Evolutionary conservation across 2,329 filamentous ascomycete genomes (phyloP), one percentile per base, ranked within the genome.

Genomic region (Sarocladiaceae sp.): DNA sequence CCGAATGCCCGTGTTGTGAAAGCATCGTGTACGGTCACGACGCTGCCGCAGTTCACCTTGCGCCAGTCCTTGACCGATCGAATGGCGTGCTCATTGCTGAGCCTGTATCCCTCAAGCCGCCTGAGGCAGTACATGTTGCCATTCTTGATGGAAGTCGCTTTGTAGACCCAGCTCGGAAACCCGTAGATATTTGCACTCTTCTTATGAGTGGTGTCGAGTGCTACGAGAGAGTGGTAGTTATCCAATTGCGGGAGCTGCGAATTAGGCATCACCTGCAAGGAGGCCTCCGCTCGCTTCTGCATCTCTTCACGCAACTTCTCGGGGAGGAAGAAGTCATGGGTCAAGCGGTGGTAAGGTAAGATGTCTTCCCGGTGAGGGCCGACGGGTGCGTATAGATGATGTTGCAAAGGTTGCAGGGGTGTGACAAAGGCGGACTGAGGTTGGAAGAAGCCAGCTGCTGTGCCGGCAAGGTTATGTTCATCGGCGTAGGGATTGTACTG

Each of bases 1-100:
- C 88, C 88, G 62, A 98, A 98, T 20, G 85, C 87, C 49, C 89
- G 76, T 11, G 88, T 94, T 1, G 93, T 98, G 57, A 98, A 98
- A 1, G 88, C 88, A 63, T 96, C 89, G 56, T 95, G 83, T 7
- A 95, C 79, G 1, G 83, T 85, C 23, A 97, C 91, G 16, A 97
- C 79, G 51, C 81, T 88, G 46, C 82, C 85, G 56, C 84, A 91
- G 57, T 79, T 77, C 40, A 98, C 78, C 47, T 85, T 80, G 58
- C 90, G 91, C 93, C 93, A 98, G 10, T 86, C 82, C 54, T 90
- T 88, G 45, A 93, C 85, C 1, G 85, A 81, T 47, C 85, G 78
- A 43, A 97, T 94, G 3, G 90, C 87, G 53, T 88, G 84, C 56
- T 95, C 90, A 56, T 90, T 95, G 12, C 85, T 93, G 42, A 97